Evolutionary conservation across 2,329 filamentous ascomycete genomes (phyloP).

Genomic region (Teratosphaeriaceae sp.): DNA sequence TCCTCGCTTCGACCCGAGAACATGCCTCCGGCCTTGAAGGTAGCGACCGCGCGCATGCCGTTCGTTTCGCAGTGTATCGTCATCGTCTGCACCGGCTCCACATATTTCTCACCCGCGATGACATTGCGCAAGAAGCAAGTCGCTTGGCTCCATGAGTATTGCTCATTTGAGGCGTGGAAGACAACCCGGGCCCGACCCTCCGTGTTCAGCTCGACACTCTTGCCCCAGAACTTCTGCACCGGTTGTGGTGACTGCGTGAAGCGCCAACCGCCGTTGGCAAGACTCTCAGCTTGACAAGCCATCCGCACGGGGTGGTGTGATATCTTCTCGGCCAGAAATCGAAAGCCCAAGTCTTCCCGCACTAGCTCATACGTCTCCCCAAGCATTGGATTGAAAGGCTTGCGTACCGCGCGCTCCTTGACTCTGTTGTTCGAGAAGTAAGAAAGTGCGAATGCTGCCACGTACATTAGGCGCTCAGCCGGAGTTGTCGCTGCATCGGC

Average conservation of each 20-base stretch:
- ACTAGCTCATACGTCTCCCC: conserved; percentile 94
- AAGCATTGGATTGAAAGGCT: conserved; percentile 94
- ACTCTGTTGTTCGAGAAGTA: conserved; percentile 74
- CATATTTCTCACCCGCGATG: conserved; percentile 95
- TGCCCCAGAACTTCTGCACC: conserved; percentile 97
- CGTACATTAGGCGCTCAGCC: conserved; percentile 70
- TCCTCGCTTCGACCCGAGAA: conserved; percentile 94
- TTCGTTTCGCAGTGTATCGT: conserved; percentile 76
- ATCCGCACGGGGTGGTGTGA: conserved; percentile 86
- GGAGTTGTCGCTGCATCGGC: conserved; percentile 41
- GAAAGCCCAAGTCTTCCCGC: conserved; percentile 77
- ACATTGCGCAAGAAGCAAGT: conserved; percentile 93
- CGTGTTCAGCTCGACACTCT: conserved; percentile 88
- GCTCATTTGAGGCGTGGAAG: conserved; percentile 62
- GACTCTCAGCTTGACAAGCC: conserved; percentile 78
- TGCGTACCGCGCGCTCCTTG: conserved; percentile 86
- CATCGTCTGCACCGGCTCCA: conserved; percentile 91
- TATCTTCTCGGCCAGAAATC: conserved; percentile 93
- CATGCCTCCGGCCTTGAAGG: conserved; percentile 94
- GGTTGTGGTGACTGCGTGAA: conserved; percentile 82
- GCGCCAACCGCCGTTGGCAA: conserved; percentile 63
- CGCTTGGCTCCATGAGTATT: conserved; percentile 81
- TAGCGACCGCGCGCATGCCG: conserved; percentile 74
- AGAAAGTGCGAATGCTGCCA: conserved; percentile 86
- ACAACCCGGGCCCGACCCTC: conserved; percentile 78